Evolutionary conservation across 1,139 yeast genomes (phyloP), one percentile per base, ranked within the genome.

Genomic region (Hemisphaericaspora xylofermentans): DNA sequence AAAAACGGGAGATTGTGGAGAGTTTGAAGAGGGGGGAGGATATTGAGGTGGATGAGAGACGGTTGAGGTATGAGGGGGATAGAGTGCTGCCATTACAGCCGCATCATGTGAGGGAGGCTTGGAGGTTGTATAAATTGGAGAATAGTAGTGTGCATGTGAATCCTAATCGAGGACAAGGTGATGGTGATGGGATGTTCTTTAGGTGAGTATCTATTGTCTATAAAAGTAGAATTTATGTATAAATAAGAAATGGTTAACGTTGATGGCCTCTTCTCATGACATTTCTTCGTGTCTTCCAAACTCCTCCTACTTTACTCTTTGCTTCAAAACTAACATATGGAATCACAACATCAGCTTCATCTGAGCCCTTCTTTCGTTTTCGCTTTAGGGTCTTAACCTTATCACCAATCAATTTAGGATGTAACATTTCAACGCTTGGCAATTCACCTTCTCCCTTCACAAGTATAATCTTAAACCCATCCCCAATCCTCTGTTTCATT

Each of bases 51-150:
- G 62, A 60, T 13, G 65, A 61, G 46, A 53, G 49, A 19, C 56
- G 54, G 19, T 56, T 72, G 41, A 54, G 51, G 19, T 71, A 61
- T 44, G 57, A 55, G 34, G 77, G 76, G 22, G 82, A 78, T 46
- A 63, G 62, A 14, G 63, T 68, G 36, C 71, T 74, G 32, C 96
- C 96, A 0, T 61, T 91, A 34, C 72, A 79, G 34, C 96, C 97
- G 0, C 89, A 86, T 49, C 95, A 91, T 57, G 73, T 91, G 32
- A 67, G 95, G 35, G 96, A 88, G 54, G 97, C 97, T 1, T 87
- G 95, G 89, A 68, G 95, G 48, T 59, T 86, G 40, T 84, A 81
- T 52, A 78, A 78, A 48, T 49, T 72, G 35, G 95, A 88, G 52
- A 78, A 75, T 41, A 82, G 85, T n/a, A 79, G 85, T 2, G 79